Conservation (phyloP, 2,329 filamentous ascomycete genomes). For the Basipetospora chlamydospora region DNA sequence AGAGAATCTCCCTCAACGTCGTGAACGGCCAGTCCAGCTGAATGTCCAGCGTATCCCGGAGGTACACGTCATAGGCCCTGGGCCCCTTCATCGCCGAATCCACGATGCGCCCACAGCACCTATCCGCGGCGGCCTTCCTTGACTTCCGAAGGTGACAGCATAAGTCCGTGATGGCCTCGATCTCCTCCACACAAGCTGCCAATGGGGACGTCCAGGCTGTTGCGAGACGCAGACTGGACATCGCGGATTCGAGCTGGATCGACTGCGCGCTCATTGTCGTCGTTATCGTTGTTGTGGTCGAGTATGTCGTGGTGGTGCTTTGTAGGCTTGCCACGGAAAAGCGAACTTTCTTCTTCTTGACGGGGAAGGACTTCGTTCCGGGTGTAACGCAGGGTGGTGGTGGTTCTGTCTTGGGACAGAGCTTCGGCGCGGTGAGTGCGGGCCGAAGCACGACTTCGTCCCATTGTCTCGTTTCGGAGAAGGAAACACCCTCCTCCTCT, state of each 20-base stretch:
- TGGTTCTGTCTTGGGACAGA: background rate
- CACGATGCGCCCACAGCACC: slow-evolving; percentile 4
- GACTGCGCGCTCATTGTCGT: background rate
- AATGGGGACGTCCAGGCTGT: background rate
- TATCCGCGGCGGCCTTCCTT: background rate
- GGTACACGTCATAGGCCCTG: background rate
- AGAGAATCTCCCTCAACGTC: background rate
- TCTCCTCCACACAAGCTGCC: background rate
- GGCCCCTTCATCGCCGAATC: background rate
- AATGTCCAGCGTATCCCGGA: background rate
- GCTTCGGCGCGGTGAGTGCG: background rate
- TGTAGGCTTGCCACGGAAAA: background rate
- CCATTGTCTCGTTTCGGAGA: background rate
- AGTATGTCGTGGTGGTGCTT: background rate
- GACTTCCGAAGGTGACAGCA: background rate
- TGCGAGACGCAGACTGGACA: background rate
- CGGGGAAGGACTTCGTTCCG: background rate
- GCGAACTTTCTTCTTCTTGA: background rate
- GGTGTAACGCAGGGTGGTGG: no score
- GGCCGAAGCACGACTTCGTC: background rate
- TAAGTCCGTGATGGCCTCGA: background rate
- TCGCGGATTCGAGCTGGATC: background rate
- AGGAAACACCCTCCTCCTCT: background rate
- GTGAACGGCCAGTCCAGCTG: background rate
- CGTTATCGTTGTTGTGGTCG: no score